Conservation (phyloP, 306 rosid species). For the Oemleria cerasiformis region DNA sequence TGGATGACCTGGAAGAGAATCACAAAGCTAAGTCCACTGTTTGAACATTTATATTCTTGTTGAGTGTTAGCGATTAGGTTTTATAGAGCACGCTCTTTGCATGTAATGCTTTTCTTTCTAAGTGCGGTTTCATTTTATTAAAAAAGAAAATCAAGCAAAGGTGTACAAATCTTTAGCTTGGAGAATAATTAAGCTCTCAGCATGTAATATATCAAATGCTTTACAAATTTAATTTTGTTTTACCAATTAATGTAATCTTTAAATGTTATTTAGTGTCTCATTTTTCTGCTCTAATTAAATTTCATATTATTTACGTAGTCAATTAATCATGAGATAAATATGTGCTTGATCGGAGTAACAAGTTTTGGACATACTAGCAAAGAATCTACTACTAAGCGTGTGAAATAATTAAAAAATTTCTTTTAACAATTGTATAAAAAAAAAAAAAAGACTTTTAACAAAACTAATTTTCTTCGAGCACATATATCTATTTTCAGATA, state of each 20-base stretch:
- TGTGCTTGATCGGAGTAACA: too few species aligned
- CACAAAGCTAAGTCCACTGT: background rate
- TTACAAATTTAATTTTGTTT: background rate
- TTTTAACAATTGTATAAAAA: too few species aligned
- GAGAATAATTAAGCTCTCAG: background rate
- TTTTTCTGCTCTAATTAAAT: background rate
- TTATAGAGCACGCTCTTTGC: background rate
- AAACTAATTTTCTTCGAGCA: too few species aligned
- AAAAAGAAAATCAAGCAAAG: background rate
- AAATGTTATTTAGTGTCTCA: background rate
- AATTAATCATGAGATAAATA: too few species aligned
- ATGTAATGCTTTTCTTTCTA: background rate
- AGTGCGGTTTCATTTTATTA: background rate
- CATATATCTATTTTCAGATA: too few species aligned
- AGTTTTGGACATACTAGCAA: too few species aligned
- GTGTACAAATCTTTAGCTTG: background rate
- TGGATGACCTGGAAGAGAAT: conserved; percentile 1
- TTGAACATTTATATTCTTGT: background rate
- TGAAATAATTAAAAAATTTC: too few species aligned
- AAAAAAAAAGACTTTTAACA: too few species aligned
- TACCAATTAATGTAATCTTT: background rate
- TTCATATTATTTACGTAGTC: too few species aligned
- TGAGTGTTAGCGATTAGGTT: background rate
- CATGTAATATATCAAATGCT: background rate
- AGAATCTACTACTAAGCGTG: too few species aligned